Conservation (phyloP, 805 yeast genomes). For the Lipomyces spencermartinsiae region DNA sequence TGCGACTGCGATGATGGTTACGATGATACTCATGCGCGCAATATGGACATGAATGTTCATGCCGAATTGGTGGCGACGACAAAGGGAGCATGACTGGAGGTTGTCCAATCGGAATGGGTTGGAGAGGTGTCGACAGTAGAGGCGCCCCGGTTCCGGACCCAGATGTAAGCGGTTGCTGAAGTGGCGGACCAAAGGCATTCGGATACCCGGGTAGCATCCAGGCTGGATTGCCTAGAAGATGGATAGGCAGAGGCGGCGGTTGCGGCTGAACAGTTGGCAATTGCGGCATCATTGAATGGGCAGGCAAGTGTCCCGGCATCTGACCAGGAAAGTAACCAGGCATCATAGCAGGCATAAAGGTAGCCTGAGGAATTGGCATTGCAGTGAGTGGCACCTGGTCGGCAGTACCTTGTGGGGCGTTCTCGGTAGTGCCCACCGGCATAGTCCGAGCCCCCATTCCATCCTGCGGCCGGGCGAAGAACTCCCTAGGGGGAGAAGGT, state of each 20-base stretch:
- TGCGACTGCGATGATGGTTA: conserved; percentile 1
- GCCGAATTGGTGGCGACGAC: not conserved
- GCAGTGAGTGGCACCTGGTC: not conserved
- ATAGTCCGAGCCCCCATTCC: not conserved
- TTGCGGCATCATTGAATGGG: not conserved
- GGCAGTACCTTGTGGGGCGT: not conserved
- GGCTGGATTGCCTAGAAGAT: not conserved
- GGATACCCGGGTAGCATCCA: not conserved
- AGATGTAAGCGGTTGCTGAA: not conserved
- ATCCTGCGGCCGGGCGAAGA: not conserved
- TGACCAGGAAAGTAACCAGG: not conserved
- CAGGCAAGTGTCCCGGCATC: not conserved
- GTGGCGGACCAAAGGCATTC: not conserved
- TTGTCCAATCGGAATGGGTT: not conserved
- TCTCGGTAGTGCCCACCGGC: not conserved
- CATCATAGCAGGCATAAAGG: not conserved
- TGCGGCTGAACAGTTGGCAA: not conserved
- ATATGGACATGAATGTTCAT: not conserved
- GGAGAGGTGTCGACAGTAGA: not conserved
- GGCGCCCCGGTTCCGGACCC: not conserved
- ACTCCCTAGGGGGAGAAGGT: not conserved
- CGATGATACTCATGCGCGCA: conserved; percentile 8
- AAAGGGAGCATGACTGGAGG: not conserved
- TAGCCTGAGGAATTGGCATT: not conserved
- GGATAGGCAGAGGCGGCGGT: not conserved